Evolutionary conservation across 139 green algal genomes (phyloP), one percentile per base, ranked within the genome.

Genomic region (Zygnema cylindricum): DNA sequence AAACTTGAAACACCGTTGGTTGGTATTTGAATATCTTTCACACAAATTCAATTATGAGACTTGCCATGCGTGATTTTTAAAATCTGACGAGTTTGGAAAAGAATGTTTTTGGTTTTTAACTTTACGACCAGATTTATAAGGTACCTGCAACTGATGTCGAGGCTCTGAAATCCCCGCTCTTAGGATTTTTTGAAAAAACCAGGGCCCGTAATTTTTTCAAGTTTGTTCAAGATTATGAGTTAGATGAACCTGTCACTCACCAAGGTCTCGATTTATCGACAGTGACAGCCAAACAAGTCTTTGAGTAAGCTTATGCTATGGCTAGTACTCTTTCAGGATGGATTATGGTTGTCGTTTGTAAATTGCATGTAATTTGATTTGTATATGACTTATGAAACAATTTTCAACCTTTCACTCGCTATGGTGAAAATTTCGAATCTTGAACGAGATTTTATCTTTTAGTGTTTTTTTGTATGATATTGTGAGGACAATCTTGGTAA

Each of bases 121-220:
- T n/a, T n/a, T n/a, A n/a, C n/a, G n/a, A n/a, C n/a, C 87, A 94
- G 91, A 77, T 94, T 22, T 86, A 93, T 43, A 94, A 95, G 79
- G 92, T 98, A 73, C 97, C 97, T 2, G 95, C 95, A 22, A 98
- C 95, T 23, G 96, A 98, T 91, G 95, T 95, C 84, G 98, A 99
- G 92, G 98, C 98, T 0, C 92, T 99, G 2, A 93, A 91, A 63
- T 98, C 95, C 0, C 93, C 95, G 3, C 94, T 99, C 36, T 97
- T 99, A 95, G 97, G 97, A 3, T 88, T 99, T 33, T 98, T 99
- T 90, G 97, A 99, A 92, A 99, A 99, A 95, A 91, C 95, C 35
- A 92, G 98, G 0, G 96, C 96, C 2, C 89, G 94, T 43, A 96
- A 94, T 86, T 99, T 99, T 92, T 98, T 99, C 92, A 91, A 95